These are phyloP conservation scores for Syncephalastrum contaminatum DNA, from an alignment of 371 early-diverging fungal genomes.

Conservation along the genomic window DNA sequence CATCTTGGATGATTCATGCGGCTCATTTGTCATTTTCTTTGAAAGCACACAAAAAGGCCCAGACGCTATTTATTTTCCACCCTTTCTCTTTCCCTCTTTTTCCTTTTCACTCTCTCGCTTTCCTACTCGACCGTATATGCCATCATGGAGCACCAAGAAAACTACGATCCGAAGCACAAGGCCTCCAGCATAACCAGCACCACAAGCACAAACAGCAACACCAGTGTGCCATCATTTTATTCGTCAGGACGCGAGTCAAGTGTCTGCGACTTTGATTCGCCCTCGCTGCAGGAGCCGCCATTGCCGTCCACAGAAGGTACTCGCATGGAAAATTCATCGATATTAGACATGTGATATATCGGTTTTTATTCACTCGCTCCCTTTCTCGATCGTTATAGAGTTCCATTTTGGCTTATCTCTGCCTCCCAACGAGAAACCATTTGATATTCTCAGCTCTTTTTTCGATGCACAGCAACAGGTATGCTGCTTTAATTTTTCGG, in stretches of 20 bases:
- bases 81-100: slow-evolving; percentile 10
- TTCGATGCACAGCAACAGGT: slow-evolving; percentile 2
- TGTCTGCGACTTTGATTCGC: slow-evolving; percentile 16
- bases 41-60: slow-evolving; percentile 10
- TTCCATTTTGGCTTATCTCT: slow-evolving; percentile 1
- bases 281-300: slow-evolving; percentile 7
- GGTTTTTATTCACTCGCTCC: not conserved
- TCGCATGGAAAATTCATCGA: not conserved
- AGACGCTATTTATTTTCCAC: slow-evolving; percentile 2
- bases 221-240: slow-evolving; percentile 20
- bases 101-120: slow-evolving; percentile 13
- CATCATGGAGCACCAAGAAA: slow-evolving; percentile 23
- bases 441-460: not conserved
- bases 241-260: slow-evolving; percentile 14
- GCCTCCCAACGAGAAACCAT: too few species aligned
- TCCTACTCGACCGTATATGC: slow-evolving; percentile 2
- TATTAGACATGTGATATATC: slow-evolving; percentile 1
- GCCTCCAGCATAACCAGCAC: slow-evolving; percentile 21
- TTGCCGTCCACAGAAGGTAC: too few species aligned
- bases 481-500: not conserved
- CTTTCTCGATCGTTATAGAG: not conserved
- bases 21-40: slow-evolving; percentile 7
- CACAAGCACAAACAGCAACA: slow-evolving; percentile 14
- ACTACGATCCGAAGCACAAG: slow-evolving; percentile 25
- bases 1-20: slow-evolving; percentile 1